Percentiles rank a stretch among this genome's conserved stretches.
Evolutionary conservation across 345 rosid species (phyloP).

Genomic region (Pelargonium nanum): DNA sequence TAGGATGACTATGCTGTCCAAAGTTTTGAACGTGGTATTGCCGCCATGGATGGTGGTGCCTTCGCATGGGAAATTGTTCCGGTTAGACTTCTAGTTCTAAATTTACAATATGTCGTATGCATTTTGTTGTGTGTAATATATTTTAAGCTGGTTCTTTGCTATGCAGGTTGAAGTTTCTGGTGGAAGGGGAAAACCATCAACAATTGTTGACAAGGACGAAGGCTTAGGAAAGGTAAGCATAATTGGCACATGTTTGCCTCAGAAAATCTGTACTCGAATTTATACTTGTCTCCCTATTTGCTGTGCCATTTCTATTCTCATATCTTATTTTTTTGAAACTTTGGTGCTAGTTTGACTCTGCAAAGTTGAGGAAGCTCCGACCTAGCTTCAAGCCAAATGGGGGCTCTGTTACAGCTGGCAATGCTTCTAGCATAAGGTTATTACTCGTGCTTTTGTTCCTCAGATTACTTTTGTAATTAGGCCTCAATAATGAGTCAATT

Average conservation of each 20-base stretch:
- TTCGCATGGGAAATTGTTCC: slow-evolving; percentile 91
- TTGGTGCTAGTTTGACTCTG: slow-evolving; percentile 68
- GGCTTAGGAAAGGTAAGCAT: slow-evolving; percentile 81
- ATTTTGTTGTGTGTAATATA: not conserved
- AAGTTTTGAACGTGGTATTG: slow-evolving; percentile 97
- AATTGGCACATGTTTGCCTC: not conserved
- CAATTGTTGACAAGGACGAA: slow-evolving; percentile 81
- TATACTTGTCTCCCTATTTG: not conserved
- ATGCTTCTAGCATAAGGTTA: slow-evolving; percentile 97
- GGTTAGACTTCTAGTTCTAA: slow-evolving; percentile 32
- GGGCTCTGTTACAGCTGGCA: slow-evolving; percentile 93
- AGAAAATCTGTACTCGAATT: not conserved
- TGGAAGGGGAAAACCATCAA: slow-evolving; percentile 80
- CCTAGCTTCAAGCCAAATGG: slow-evolving; percentile 91
- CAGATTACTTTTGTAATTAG: too few relatives aligned
- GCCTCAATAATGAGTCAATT: not conserved
- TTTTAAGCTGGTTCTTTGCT: slow-evolving; percentile 4
- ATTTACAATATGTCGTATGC: slow-evolving; percentile 3
- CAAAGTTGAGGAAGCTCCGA: slow-evolving; percentile 81
- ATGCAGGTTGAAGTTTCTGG: slow-evolving; percentile 90
- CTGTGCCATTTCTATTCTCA: slow-evolving; percentile 1
- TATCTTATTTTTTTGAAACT: slow-evolving; percentile 1
- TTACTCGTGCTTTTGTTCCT: not conserved
- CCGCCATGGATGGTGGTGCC: slow-evolving; percentile 76
- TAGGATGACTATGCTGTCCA: slow-evolving; percentile 83